Evolutionary conservation across 768 basidiomycete species (phyloP), one percentile per base, ranked within the genome.

Genomic region (Zangia roseola): DNA sequence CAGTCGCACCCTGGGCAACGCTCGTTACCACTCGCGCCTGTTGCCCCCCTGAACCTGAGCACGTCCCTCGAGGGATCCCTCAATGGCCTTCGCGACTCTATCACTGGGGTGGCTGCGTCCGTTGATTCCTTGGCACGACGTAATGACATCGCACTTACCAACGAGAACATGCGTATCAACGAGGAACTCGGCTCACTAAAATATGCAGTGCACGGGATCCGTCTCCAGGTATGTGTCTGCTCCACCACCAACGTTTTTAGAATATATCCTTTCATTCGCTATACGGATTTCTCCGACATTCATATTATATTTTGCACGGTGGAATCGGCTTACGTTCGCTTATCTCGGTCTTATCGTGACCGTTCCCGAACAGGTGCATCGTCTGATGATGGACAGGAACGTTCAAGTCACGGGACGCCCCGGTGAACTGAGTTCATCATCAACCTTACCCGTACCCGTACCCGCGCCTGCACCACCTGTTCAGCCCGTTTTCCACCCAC

Each of bases 351-450:
- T 57, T 47, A 54, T 54, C 49, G 52, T 41, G 53, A 45, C 43
- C 26, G 31, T 33, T 26, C 37, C 45, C 31, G 36, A 46, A 48
- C 59, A 83, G 80, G 64, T 83, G 45, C 86, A 88, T 58, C 75
- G 78, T 40, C 78, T 89, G 52, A 84, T 89, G 84, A 82, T 87
- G 82, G 85, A 88, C 35, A 74, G 84, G 50, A 86, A 84, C 67
- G 78, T 78, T 14, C 78, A 78, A 54, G 69, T 79, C 42, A 79
- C 76, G 23, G 78, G 79, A 40, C 69, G 78, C 28, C 58, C 65
- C 31, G 58, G 59, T n/a, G 70, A 69, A 33, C 38, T 47, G 19
- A 49, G 52, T 23, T 44, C 56, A 21, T 35, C 42, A 10, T 47
- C 35, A n/a, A 47, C 49, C 24, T 24, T 45, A 14, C 53, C 63